phyloP scores from a whole-genome alignment of 257 asterid species.

The Penstemon newberryi region DNA sequence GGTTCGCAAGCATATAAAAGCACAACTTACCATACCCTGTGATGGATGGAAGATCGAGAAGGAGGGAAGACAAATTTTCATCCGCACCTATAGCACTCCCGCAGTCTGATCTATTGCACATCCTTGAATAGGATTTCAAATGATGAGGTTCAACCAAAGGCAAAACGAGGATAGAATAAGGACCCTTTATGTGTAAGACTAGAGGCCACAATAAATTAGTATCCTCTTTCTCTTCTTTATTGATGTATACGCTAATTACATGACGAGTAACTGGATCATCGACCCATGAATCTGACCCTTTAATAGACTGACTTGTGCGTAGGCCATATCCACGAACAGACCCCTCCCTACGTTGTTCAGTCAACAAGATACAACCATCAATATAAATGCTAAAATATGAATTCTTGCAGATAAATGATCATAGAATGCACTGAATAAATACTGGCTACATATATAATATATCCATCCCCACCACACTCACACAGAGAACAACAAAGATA shows the following conservation, averaged over 20 bases:
- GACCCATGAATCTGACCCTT: constrained; percentile 96
- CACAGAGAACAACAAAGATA: too few species aligned
- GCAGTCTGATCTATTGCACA: constrained; percentile 69
- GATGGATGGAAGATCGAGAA: constrained; percentile 89
- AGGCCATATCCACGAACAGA: constrained; percentile 87
- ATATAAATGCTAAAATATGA: neutral
- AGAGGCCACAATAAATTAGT: constrained; percentile 73
- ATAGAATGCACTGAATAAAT: too few species aligned
- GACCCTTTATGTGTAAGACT: constrained; percentile 70
- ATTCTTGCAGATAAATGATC: too few species aligned
- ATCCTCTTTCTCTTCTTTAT: constrained; percentile 58
- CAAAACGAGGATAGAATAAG: constrained; percentile 64
- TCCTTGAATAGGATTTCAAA: constrained; percentile 67
- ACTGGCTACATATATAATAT: too few species aligned
- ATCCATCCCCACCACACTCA: too few species aligned
- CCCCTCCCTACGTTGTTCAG: constrained; percentile 66
- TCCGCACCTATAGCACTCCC: constrained; percentile 75
- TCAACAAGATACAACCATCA: constrained; percentile 21
- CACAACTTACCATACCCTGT: constrained; percentile 92
- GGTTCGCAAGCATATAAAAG: constrained; percentile 26
- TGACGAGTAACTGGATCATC: constrained; percentile 95
- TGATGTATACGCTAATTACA: constrained; percentile 59
- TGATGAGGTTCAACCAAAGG: constrained; percentile 88
- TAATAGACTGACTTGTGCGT: constrained; percentile 66
- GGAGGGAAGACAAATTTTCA: constrained; percentile 69